Evolutionary conservation across 2,329 filamentous ascomycete genomes (phyloP).

Genomic region (Penicillium paneum): DNA sequence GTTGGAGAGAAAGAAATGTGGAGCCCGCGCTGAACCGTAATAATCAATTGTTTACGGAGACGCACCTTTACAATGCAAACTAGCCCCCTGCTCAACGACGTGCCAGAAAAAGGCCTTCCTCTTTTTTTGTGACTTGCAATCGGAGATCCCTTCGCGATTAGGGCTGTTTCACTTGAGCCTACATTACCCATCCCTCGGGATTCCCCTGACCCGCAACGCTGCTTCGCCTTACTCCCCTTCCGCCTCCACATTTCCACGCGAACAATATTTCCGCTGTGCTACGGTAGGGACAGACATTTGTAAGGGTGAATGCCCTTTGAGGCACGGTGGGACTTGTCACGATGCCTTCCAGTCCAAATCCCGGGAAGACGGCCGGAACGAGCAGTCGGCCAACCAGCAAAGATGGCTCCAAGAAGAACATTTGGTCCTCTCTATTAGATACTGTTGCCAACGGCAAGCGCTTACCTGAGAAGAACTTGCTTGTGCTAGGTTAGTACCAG

Average conservation of each 20-base stretch:
- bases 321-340: constrained; percentile 37
- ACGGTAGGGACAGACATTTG: constrained; percentile 16
- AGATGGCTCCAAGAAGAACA: constrained; percentile 71
- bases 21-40: constrained; percentile 27
- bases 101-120: constrained; percentile 1
- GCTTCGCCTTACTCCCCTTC: constrained; percentile 15
- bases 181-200: constrained; percentile 12
- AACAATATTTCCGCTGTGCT: constrained; percentile 1
- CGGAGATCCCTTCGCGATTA: not conserved
- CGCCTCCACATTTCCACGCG: constrained; percentile 13
- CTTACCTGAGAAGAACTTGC: constrained; percentile 84
- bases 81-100: constrained; percentile 17
- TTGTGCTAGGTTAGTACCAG: constrained; percentile 68
- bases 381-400: constrained; percentile 52
- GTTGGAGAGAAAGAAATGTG: constrained; percentile 17
- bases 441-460: constrained; percentile 85
- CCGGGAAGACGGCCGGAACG: constrained; percentile 31
- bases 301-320: constrained; percentile 36
- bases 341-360: constrained; percentile 40
- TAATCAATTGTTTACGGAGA: constrained; percentile 23
- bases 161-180: not conserved
- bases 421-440: constrained; percentile 93
- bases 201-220: constrained; percentile 32
- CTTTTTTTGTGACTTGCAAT: not conserved
- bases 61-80: constrained; percentile 10